Evolutionary conservation across 2,329 filamentous ascomycete species (phyloP), one percentile per base, ranked within the genome.

Genomic region (Ophiostoma ips): DNA sequence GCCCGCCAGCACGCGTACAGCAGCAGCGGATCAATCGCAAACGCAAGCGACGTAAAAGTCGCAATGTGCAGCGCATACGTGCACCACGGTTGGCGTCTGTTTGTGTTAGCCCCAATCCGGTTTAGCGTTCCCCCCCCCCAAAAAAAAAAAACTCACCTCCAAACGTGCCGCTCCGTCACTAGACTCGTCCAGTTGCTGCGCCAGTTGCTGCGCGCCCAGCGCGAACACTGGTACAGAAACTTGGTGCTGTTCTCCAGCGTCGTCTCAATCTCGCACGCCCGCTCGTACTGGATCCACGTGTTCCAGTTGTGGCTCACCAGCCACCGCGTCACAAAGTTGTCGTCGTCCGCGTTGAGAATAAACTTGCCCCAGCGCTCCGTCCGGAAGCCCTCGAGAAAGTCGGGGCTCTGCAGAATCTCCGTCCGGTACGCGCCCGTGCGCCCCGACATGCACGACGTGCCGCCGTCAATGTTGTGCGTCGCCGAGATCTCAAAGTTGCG

Each of bases 131-230:
- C n/a, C n/a, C n/a, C n/a, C n/a, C n/a, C n/a, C n/a, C n/a, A n/a
- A 36, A 50, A 47, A 35, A 41, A 46, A 24, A 28, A 16, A 35
- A 80, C 87, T 82, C 76, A 95, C 89, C 69, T 81, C 80, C 85
- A 87, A 61, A 95, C 86, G 61, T 87, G 77, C 62, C 83, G 73
- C 68, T 95, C 90, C 56, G 79, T 78, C 56, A 90, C 76, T 61
- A 95, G 74, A 65, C 87, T 95, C 48, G 87, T 95, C 66, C 87
- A 82, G 66, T 96, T 96, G 71, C 88, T 95, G 62, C 90, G 77
- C 90, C 90, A 96, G 68, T 96, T 96, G 72, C 89, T 95, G 61
- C 90, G 81, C 40, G 92, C 88, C 90, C 90, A 96, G 45, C 90
- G 79, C 44, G 90, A 79, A 67, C 90, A 96, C 67, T 96, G 90